Conservation (phyloP, 371 early-diverging fungal genomes). For the Apophysomyces variabilis region DNA sequence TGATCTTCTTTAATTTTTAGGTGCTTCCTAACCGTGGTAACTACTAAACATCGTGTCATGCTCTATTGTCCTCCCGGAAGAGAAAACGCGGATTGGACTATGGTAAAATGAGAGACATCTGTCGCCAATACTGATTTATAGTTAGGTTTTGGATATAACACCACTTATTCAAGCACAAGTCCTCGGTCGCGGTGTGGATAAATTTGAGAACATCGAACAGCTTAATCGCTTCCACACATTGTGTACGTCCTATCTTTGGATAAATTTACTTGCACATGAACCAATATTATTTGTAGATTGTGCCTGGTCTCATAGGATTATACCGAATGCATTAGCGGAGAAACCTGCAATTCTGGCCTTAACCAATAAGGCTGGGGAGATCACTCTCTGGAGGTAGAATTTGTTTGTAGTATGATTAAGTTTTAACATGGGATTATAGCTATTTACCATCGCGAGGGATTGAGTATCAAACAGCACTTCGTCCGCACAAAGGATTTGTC, state of each 20-base stretch:
- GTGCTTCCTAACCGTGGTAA: conserved; percentile 36
- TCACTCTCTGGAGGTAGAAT: conserved; percentile 25
- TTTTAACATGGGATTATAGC: background rate
- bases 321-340: conserved; percentile 18
- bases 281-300: conserved; percentile 15
- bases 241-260: conserved; percentile 17
- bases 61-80: conserved; percentile 15
- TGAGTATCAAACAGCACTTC: background rate
- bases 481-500: conserved; percentile 11
- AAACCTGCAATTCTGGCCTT: conserved; percentile 28
- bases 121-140: background rate
- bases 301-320: conserved; percentile 30
- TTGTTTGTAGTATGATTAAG: conserved; percentile 5
- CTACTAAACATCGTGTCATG: conserved; percentile 37
- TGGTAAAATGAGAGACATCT: conserved; percentile 16
- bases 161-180: conserved; percentile 14
- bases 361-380: conserved; percentile 32
- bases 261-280: background rate
- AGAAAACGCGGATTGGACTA: conserved; percentile 24
- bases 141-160: conserved; percentile 25
- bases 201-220: conserved; percentile 5
- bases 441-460: conserved; percentile 11
- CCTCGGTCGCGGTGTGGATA: background rate
- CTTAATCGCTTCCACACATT: conserved; percentile 24
- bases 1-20: conserved; percentile 13